A percentile compares a stretch with the other conserved stretches of the same genome.
phyloP scores from a whole-genome alignment of 2,329 filamentous ascomycete genomes.

The Colletotrichum sp. region DNA sequence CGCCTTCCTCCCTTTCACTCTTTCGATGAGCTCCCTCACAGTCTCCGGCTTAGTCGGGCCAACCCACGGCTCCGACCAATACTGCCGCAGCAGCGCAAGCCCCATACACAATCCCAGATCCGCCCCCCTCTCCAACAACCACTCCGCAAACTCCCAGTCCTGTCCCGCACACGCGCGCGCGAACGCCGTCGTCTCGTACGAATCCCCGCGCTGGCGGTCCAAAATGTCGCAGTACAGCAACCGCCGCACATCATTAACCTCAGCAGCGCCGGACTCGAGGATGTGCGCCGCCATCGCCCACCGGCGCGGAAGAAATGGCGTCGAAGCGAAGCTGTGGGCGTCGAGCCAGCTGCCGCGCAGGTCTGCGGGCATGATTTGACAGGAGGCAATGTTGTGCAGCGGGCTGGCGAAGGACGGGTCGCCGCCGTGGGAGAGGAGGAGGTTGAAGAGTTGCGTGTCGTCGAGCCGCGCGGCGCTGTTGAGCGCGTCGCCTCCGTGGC shows the following conservation, averaged over 20 bases:
- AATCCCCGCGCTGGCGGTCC: neutral
- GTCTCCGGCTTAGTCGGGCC: neutral
- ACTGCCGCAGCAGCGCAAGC: neutral
- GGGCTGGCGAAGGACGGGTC: neutral
- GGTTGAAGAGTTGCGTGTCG: neutral
- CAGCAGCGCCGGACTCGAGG: neutral
- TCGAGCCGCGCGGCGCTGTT: neutral
- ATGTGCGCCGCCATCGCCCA: neutral
- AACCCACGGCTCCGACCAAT: neutral
- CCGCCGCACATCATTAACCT: neutral
- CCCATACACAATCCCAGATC: neutral
- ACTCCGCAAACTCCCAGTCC: neutral
- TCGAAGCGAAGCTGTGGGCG: rapidly evolving
- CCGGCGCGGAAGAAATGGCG: rapidly evolving
- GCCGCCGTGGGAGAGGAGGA: neutral
- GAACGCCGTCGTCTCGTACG: neutral
- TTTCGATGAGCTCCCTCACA: neutral
- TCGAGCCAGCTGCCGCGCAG: neutral
- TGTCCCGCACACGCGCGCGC: neutral
- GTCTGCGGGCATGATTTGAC: neutral
- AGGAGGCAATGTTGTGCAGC: neutral
- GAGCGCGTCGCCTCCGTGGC: neutral
- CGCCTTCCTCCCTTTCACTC: neutral
- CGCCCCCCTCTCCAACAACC: neutral
- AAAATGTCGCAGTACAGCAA: neutral